Evolutionary conservation across 208 protist species (phyloP).

Genomic region (Acanthamoeba pearcei): DNA sequence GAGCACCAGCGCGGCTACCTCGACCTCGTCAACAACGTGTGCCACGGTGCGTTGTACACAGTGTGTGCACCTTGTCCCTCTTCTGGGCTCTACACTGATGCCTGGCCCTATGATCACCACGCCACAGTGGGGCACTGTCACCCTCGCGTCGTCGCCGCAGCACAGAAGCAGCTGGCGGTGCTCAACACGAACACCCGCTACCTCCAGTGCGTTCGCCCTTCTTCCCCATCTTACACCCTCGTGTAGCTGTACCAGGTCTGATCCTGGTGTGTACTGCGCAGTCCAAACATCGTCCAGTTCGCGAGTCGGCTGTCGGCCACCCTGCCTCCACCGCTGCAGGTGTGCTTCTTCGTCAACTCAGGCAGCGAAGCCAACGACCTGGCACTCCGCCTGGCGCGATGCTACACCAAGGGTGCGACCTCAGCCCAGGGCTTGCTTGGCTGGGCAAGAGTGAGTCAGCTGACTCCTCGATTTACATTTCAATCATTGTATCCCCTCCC

Average conservation of each 20-base stretch:
- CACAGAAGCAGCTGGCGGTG: conserved; percentile 80
- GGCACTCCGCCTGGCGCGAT: conserved; percentile 85
- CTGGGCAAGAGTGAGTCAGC: too few species aligned
- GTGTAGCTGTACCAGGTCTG: background rate
- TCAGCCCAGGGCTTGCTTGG: too few species aligned
- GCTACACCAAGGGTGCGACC: conserved; percentile 72
- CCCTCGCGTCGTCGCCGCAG: conserved; percentile 83
- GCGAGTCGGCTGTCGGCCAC: conserved; percentile 76
- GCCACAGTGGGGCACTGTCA: conserved; percentile 86
- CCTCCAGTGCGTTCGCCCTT: conserved; percentile 63
- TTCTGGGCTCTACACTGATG: background rate
- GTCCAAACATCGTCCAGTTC: conserved; percentile 70
- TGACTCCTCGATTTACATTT: background rate
- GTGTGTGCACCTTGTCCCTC: background rate
- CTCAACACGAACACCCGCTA: conserved; percentile 89
- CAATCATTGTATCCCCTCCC: too few species aligned
- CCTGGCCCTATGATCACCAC: background rate
- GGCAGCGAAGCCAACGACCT: conserved; percentile 92
- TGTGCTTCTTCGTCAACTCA: conserved; percentile 91
- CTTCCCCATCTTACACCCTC: background rate
- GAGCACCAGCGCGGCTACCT: conserved; percentile 51
- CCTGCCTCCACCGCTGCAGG: conserved; percentile 76
- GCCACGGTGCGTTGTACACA: conserved; percentile 52
- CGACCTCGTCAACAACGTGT: conserved; percentile 70
- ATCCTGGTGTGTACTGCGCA: background rate